Base-by-base conservation (phyloP, 2,329 filamentous ascomycete species). In the Cadophora sp. region DNA sequence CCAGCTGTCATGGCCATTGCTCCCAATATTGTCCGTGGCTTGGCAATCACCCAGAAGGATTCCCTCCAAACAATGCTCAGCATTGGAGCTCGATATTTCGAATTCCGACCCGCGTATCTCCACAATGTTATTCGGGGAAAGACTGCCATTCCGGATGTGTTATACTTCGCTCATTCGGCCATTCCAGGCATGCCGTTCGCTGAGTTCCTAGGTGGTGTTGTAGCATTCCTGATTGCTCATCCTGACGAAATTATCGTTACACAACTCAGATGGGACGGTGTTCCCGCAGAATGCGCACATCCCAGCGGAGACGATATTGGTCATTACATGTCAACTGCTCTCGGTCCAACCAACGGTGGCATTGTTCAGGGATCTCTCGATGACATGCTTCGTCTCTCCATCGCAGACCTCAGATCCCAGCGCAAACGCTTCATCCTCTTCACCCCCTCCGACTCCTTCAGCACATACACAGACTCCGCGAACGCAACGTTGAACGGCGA, bases 21-120 rank as follows among this genome's bases (percentile, higher is more conserved):
- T 73, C 73, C 73, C 4, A 70, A 70, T 71, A 84, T 85, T 72
- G 79, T 85, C 70, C 77, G 78, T 65, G 81, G 81, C 7, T 78
- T 85, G 1, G 81, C 83, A 66, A 80, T 85, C 56, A 85, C 83
- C 8, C 83, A 85, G 60, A 85, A 85, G 69, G 82, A 85, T 68
- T 75, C 73, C 1, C 75, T 85, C 0, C 70, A 76, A 9, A 77
- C 77, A 7, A 81, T 85, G 55, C 78, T 85, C 59, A 74, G 74
- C 47, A 78, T 84, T 45, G 83, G 83, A 0, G 82, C 82, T 0
- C 73, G 83, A 4, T 85, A 85, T 74, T 85, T 85, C 62, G 83
- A 85, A 73, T 85, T 84, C 70, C 76, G 83, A 6, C 83, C 83
- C 0, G 83, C 83, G 0, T 80, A 82, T 66, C 80, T 83, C 61